Conservation (phyloP, 768 basidiomycete genomes). For the Russula sp. region DNA sequence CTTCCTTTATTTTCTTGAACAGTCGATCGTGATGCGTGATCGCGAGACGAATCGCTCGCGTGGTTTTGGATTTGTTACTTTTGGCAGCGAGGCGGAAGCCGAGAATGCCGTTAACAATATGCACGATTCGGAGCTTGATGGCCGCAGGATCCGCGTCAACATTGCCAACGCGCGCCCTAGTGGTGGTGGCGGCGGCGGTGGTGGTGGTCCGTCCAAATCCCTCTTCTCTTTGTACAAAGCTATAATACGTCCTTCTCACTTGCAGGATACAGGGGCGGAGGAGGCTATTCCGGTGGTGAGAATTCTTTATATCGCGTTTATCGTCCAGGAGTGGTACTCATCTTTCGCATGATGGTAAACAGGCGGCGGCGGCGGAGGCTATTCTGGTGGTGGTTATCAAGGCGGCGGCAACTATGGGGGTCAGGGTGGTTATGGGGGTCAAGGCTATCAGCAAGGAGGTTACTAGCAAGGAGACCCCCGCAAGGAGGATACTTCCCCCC, state of each 20-base stretch:
- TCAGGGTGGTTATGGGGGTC: conserved; percentile 33
- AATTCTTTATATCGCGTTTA: not conserved
- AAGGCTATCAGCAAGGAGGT: too few relatives aligned
- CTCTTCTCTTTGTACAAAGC: not conserved
- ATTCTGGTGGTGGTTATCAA: conserved; percentile 32
- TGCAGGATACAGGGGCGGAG: conserved; percentile 35
- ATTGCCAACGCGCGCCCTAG: conserved; percentile 65
- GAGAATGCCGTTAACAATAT: conserved; percentile 68
- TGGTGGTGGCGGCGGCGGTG: conserved; percentile 38
- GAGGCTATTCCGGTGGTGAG: conserved; percentile 32
- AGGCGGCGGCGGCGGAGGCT: conserved; percentile 35
- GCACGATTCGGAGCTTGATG: conserved; percentile 93
- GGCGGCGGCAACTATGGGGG: conserved; percentile 37
- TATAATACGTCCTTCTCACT: not conserved
- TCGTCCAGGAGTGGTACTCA: not conserved
- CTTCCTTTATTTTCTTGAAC: conserved; percentile 27
- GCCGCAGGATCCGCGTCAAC: conserved; percentile 86
- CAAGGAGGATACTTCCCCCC: conserved; percentile 26
- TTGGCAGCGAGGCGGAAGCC: conserved; percentile 58
- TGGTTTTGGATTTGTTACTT: conserved; percentile 97
- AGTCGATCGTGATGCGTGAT: conserved; percentile 99
- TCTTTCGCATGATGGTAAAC: not conserved
- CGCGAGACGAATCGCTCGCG: conserved; percentile 96
- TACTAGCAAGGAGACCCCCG: conserved; percentile 11
- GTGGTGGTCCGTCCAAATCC: conserved; percentile 40